phyloP scores from a whole-genome alignment of 768 basidiomycete species.

The Termitomyces sp. region DNA sequence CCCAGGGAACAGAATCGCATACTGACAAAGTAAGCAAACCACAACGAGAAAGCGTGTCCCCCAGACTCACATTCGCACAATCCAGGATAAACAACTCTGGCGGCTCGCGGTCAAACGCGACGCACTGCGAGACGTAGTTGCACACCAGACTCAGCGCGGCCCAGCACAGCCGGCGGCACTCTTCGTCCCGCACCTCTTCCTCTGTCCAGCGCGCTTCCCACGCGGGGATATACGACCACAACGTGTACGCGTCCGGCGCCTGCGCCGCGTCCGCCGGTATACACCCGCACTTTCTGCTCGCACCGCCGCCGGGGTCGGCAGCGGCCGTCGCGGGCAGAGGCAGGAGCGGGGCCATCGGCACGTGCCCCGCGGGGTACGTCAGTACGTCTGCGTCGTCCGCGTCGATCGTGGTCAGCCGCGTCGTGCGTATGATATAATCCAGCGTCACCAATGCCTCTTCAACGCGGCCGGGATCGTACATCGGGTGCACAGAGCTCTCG shows the following conservation, averaged over 20 bases:
- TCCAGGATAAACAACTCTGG: constrained; percentile 57
- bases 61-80: constrained; percentile 55
- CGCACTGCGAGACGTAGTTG: constrained; percentile 63
- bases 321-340: too few relatives aligned
- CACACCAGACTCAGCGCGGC: constrained; percentile 64
- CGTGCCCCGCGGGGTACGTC: constrained; percentile 41
- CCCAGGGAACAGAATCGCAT: constrained; percentile 66
- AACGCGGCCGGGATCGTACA: constrained; percentile 51
- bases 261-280: constrained; percentile 29
- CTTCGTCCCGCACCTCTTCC: constrained; percentile 57
- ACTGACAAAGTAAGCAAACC: constrained; percentile 32
- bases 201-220: constrained; percentile 60
- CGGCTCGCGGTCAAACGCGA: constrained; percentile 55
- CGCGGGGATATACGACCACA: constrained; percentile 46
- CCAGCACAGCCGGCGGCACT: constrained; percentile 76
- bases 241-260: constrained; percentile 30
- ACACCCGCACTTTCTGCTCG: constrained; percentile 41
- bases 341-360: constrained; percentile 39
- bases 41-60: constrained; percentile 6
- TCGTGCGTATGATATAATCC: constrained; percentile 57
- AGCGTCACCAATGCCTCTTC: constrained; percentile 48
- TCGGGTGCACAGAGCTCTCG: constrained; percentile 69
- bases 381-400: constrained; percentile 46
- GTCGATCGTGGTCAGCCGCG: constrained; percentile 55
- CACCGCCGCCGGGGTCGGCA: constrained; percentile 19